These are phyloP conservation scores for Psilocybe azurescens DNA, from an alignment of 768 basidiomycete species.

Conservation along the genomic window DNA sequence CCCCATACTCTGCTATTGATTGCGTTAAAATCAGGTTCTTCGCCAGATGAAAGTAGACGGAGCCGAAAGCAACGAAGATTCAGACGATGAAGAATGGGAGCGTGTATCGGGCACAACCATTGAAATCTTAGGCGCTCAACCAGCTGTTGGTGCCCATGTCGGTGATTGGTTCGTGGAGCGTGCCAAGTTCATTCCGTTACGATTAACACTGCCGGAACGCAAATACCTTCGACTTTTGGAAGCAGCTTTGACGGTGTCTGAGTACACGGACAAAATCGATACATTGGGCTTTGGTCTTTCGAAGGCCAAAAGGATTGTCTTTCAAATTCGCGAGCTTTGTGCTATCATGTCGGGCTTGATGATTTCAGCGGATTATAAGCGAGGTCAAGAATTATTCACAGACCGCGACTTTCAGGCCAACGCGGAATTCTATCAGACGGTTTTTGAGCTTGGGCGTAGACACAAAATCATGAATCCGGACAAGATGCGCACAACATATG, in stretches of 20 bases:
- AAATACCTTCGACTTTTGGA: conserved; percentile 87
- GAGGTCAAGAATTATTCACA: conserved; percentile 84
- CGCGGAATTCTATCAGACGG: conserved; percentile 76
- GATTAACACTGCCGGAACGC: conserved; percentile 75
- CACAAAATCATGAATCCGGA: conserved; percentile 95
- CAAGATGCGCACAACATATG: conserved; percentile 90
- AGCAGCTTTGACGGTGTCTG: conserved; percentile 82
- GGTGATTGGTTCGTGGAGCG: conserved; percentile 90
- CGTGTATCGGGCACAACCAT: conserved; percentile 34
- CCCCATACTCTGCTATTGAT: not conserved
- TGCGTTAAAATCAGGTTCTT: conserved; percentile 2
- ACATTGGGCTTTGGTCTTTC: conserved; percentile 77
- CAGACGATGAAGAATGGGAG: conserved; percentile 51
- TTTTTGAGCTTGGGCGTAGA: conserved; percentile 83
- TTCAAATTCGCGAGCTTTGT: conserved; percentile 86
- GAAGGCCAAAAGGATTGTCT: conserved; percentile 87
- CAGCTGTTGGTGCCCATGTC: conserved; percentile 61
- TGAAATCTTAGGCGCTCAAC: conserved; percentile 59
- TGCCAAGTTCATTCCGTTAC: conserved; percentile 80
- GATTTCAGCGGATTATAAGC: conserved; percentile 85
- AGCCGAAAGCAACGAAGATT: conserved; percentile 31
- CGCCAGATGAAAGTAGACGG: conserved; percentile 54
- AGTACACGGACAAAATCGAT: conserved; percentile 92
- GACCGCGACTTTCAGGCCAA: conserved; percentile 85
- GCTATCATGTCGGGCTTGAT: conserved; percentile 87